Conservation (phyloP, 106 monocot species). For the Dioscorea alata region DNA sequence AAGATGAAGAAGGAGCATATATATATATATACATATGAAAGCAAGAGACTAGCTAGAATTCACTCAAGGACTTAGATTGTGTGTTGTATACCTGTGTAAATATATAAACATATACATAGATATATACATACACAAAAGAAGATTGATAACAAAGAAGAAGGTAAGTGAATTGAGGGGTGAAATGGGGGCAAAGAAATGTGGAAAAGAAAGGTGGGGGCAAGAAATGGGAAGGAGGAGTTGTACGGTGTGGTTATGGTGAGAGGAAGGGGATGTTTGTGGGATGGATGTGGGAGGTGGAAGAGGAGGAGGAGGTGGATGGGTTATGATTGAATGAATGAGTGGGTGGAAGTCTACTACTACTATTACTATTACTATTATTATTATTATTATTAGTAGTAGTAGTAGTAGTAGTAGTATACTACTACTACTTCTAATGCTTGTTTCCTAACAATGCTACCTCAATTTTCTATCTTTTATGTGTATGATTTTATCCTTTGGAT, state of each 20-base stretch:
- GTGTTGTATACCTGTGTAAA: neutral
- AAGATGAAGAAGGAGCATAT: slow-evolving; percentile 1
- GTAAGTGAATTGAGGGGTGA: neutral
- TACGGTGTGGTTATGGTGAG: slow-evolving; percentile 12
- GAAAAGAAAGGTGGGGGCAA: slow-evolving; percentile 16
- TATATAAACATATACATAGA: neutral
- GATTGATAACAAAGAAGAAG: neutral
- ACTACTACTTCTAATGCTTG: too few species aligned
- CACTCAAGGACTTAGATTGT: too few species aligned
- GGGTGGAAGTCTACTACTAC: slow-evolving; percentile 30
- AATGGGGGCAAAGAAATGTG: neutral
- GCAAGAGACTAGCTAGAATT: neutral
- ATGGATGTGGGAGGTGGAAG: neutral
- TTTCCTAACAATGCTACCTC: too few species aligned
- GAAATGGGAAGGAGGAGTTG: slow-evolving; percentile 1
- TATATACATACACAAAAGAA: too few species aligned
- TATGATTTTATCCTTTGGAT: too few species aligned
- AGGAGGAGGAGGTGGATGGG: slow-evolving; percentile 6
- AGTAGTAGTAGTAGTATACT: too few species aligned
- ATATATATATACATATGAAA: neutral
- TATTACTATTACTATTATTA: neutral
- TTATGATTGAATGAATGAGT: slow-evolving; percentile 48
- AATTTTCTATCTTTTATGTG: too few species aligned
- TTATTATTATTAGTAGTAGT: too few species aligned
- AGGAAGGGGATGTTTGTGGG: neutral